A percentile compares a stretch with the other conserved stretches of the same genome.
Evolutionary conservation across 192 early-diverging fungal genomes (phyloP).

Genomic region (Backusella tuberculispora): DNA sequence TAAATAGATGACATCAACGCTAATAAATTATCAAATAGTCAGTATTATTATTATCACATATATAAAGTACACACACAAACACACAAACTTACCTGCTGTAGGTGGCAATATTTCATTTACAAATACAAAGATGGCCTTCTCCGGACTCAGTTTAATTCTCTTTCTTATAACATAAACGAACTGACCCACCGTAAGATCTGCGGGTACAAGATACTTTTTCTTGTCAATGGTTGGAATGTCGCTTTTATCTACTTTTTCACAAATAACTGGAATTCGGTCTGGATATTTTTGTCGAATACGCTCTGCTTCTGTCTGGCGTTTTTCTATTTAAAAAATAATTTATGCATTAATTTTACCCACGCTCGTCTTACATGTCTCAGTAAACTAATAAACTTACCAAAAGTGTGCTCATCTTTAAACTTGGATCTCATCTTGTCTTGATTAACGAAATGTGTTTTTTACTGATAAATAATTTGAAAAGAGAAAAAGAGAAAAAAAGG

Average conservation of each 20-base stretch:
- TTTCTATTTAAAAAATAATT: conserved; percentile 60
- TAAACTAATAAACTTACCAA: conserved; percentile 62
- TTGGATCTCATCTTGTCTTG: conserved; percentile 69
- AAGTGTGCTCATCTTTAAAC: conserved; percentile 96
- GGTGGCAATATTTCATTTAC: conserved; percentile 97
- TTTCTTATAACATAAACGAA: conserved; percentile 98
- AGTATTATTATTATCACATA: too few relatives aligned
- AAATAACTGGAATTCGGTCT: conserved; percentile 86
- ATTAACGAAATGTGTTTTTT: neutral
- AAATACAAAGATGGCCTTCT: conserved; percentile 99
- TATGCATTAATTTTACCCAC: neutral
- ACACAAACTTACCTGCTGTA: conserved; percentile 59
- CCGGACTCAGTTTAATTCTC: conserved; percentile 94
- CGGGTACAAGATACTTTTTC: conserved; percentile 98
- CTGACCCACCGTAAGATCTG: conserved; percentile 96
- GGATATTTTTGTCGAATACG: conserved; percentile 97
- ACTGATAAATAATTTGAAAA: neutral
- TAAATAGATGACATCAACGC: conserved; percentile 92
- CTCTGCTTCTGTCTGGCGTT: conserved; percentile 95
- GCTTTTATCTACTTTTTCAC: conserved; percentile 97
- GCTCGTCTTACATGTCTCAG: neutral
- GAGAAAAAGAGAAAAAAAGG: neutral
- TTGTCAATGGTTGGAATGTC: conserved; percentile 98
- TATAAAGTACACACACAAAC: neutral
- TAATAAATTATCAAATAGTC: conserved; percentile 19